phyloP scores from a whole-genome alignment of 768 basidiomycete species.

The Trichaptum fuscoviolaceum region DNA sequence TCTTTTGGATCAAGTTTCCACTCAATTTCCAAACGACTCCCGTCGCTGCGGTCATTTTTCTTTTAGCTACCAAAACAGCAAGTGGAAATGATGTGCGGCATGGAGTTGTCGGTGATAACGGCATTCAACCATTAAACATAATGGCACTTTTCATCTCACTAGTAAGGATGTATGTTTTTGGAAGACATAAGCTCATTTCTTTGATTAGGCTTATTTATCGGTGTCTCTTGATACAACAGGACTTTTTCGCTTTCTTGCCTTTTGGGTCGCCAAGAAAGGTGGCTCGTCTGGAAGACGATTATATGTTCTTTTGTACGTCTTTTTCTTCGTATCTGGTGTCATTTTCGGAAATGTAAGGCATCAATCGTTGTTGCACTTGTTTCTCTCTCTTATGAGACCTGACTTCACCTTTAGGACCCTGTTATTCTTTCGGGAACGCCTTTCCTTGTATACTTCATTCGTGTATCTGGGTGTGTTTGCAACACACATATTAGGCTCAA shows the following conservation, averaged over 20 bases:
- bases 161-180: conserved; percentile 29
- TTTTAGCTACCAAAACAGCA: conserved; percentile 21
- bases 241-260: conserved; percentile 79
- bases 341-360: conserved; percentile 67
- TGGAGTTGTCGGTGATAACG: conserved; percentile 77
- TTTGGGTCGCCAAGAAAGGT: conserved; percentile 73
- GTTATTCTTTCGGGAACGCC: conserved; percentile 89
- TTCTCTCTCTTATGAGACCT: neutral
- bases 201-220: conserved; percentile 57
- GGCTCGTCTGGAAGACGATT: conserved; percentile 67
- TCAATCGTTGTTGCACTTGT: neutral
- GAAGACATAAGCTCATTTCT: no score
- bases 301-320: conserved; percentile 75
- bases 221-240: conserved; percentile 90
- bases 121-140: conserved; percentile 87
- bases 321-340: conserved; percentile 73
- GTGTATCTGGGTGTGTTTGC: conserved; percentile 41
- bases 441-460: conserved; percentile 85
- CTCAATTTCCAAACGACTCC: conserved; percentile 29
- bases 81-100: conserved; percentile 43
- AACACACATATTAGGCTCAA: neutral
- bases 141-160: conserved; percentile 88
- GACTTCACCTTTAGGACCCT: conserved; percentile 48
- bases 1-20: conserved; percentile 14
- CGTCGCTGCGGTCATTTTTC: conserved; percentile 22